These are phyloP conservation scores for Nelumbo lutea DNA, from an alignment of 164 flowering plant genomes.

Conservation along the genomic window DNA sequence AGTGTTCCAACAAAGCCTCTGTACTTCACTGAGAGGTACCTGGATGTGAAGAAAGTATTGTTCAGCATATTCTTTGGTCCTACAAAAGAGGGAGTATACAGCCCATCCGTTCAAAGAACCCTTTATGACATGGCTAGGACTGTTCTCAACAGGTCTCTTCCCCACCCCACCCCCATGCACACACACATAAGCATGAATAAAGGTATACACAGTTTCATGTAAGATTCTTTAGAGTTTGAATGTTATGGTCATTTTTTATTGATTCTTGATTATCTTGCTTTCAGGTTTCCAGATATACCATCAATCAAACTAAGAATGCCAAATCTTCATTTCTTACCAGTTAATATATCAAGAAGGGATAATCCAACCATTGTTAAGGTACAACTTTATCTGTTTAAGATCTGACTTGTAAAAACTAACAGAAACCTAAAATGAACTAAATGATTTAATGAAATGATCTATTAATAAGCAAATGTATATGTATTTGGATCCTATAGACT, in stretches of 20 bases:
- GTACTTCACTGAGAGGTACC: conserved; percentile 55
- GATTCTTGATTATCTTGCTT: conserved; percentile 14
- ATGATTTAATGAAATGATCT: no score
- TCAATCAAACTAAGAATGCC: conserved; percentile 87
- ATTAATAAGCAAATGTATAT: no score
- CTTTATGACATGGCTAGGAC: conserved; percentile 76
- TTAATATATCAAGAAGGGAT: conserved; percentile 72
- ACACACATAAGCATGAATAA: no score
- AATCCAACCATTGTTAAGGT: conserved; percentile 75
- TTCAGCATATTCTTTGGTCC: conserved; percentile 77
- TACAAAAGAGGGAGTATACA: conserved; percentile 79
- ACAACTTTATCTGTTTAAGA: conserved; percentile 6
- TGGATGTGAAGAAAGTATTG: conserved; percentile 61
- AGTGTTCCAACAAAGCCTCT: conserved; percentile 44
- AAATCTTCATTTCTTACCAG: conserved; percentile 92
- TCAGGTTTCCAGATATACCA: conserved; percentile 71
- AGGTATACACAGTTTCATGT: background rate
- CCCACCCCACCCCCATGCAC: background rate
- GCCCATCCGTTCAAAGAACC: conserved; percentile 92
- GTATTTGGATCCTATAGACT: no score
- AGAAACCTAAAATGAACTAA: background rate
- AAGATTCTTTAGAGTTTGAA: background rate
- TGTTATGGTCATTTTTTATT: background rate
- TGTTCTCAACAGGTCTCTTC: conserved; percentile 60
- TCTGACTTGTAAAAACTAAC: background rate